phyloP scores from a whole-genome alignment of 345 rosid species.

The Citrus hindsii region DNA sequence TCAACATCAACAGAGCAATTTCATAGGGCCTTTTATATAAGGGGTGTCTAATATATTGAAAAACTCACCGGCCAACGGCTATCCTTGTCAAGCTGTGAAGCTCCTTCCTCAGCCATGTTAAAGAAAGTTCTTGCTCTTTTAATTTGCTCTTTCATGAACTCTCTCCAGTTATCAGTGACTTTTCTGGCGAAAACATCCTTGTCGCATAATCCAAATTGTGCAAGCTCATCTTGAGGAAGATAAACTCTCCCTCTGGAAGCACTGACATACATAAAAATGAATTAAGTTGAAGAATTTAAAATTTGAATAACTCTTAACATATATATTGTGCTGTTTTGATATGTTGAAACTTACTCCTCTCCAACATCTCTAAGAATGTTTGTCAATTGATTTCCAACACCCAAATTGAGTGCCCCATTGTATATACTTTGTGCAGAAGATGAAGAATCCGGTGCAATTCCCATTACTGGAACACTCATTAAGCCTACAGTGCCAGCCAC shows the following conservation, averaged over 20 bases:
- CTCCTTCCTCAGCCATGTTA: slow-evolving; percentile 56
- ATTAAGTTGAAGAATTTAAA: not conserved
- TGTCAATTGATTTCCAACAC: slow-evolving; percentile 59
- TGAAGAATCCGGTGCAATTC: slow-evolving; percentile 44
- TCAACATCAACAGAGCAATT: not conserved
- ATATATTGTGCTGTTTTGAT: too few relatives aligned
- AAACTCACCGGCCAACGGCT: slow-evolving; percentile 65
- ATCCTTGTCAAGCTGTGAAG: slow-evolving; percentile 51
- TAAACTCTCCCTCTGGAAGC: slow-evolving; percentile 54
- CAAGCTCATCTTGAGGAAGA: slow-evolving; percentile 63
- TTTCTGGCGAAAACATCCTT: slow-evolving; percentile 45
- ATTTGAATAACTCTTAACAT: not conserved
- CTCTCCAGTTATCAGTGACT: slow-evolving; percentile 51
- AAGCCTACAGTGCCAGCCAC: slow-evolving; percentile 62
- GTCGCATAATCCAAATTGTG: slow-evolving; percentile 47
- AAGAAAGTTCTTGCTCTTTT: slow-evolving; percentile 56
- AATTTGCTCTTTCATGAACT: slow-evolving; percentile 62
- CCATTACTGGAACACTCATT: slow-evolving; percentile 70
- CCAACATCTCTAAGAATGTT: slow-evolving; percentile 67
- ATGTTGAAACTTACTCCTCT: slow-evolving; percentile 45
- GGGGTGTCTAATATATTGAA: not conserved
- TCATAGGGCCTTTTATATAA: too few relatives aligned
- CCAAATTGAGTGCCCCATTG: slow-evolving; percentile 45
- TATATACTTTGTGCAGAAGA: slow-evolving; percentile 36
- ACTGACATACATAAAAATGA: slow-evolving; percentile 10